These are phyloP conservation scores for Leersia perrieri DNA, from an alignment of 176 grass and related monocot genomes.

Conservation along the genomic window DNA sequence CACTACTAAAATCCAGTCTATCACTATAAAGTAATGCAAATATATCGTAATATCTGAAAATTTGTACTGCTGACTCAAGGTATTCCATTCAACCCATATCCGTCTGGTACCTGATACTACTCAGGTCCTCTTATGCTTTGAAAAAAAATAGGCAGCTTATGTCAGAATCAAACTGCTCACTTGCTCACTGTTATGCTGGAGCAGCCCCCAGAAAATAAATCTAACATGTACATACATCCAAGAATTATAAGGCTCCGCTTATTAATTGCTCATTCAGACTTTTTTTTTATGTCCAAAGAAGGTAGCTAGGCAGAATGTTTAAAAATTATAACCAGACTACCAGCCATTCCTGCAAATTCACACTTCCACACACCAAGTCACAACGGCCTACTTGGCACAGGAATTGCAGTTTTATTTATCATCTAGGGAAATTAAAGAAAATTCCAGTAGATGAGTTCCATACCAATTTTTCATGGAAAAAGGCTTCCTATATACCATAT, in stretches of 20 bases:
- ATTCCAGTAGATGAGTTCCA: background rate
- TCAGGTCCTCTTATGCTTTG: background rate
- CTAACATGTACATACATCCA: background rate
- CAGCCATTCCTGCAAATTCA: background rate
- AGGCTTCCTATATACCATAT: background rate
- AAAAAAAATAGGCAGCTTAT: background rate
- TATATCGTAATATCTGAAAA: background rate
- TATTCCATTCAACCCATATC: background rate
- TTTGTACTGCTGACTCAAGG: background rate
- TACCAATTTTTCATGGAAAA: background rate
- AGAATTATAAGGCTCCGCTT: background rate
- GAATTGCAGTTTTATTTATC: background rate
- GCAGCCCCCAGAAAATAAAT: background rate
- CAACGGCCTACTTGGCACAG: background rate
- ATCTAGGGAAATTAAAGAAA: background rate
- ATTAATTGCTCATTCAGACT: background rate
- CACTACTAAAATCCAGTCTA: background rate
- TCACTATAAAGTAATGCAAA: background rate
- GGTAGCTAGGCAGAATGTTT: background rate
- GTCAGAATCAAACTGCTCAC: background rate
- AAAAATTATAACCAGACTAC: background rate
- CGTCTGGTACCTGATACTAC: background rate
- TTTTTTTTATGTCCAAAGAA: background rate
- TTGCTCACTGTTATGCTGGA: no score
- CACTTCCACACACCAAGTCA: background rate